Evolutionary conservation across 108 stramenopile species (phyloP), one percentile per base, ranked within the genome.

Genomic region (Cyclotella choctawhatcheeana): DNA sequence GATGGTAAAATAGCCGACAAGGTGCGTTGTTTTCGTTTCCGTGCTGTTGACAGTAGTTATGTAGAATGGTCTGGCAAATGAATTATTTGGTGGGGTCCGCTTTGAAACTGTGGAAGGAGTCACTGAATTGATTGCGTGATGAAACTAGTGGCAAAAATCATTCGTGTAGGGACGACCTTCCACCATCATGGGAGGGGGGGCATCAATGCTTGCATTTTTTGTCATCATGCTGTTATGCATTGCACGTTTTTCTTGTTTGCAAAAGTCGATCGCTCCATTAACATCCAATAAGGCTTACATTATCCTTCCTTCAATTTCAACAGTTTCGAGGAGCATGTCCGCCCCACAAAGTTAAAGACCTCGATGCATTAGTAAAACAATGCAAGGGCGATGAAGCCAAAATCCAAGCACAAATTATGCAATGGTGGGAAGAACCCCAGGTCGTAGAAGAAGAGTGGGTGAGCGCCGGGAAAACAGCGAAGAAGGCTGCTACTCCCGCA

Each of bases 391-490:
- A 94, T 70, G 90, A 92, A 66, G 83, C 80, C 40, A 85, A 86
- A 75, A 88, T 94, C 63, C 80, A 71, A 60, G 72, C 80, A 44
- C 81, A 82, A 67, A 90, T 94, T 64, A 70, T 68, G 31, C 77
- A 87, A 58, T 94, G 93, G 93, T 94, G 90, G 90, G 86, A 90
- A 17, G 90, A 92, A 58, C 88, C 88, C 5, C 79, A 75, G 25
- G 58, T 70, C 21, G 66, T 70, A 16, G 82, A 77, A 21, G 84
- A 86, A 52, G 85, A 81, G 52, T 94, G 93, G 93, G 93, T 89
- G 55, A 84, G 84, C 47, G 90, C 88, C 30, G 84, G 88, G 54
- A 83, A 85, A n/a, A n/a, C n/a, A n/a, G n/a, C n/a, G 74, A 89
- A 89, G 71, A 87, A 89, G 73, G 17, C 71, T 24, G 24, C 67